phyloP scores from a whole-genome alignment of 352 stramenopile genomes.

The Peronospora farinosa region DNA sequence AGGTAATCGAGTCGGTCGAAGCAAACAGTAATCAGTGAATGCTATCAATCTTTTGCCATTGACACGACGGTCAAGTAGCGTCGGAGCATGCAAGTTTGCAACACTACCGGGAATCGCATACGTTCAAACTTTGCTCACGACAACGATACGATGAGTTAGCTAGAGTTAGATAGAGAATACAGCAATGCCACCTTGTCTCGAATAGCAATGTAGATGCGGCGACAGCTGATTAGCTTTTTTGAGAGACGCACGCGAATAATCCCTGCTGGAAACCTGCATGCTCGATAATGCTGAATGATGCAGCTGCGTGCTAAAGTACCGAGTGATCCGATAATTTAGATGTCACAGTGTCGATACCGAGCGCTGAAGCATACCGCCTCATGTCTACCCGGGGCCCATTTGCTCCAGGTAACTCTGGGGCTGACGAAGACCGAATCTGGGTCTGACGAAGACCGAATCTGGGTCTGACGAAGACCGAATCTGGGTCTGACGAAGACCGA shows the following conservation, averaged over 20 bases:
- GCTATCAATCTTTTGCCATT: no score
- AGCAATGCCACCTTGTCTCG: background rate
- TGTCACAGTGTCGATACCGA: background rate
- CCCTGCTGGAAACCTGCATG: constrained; percentile 14
- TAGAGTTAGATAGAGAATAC: background rate
- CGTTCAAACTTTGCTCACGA: constrained; percentile 17
- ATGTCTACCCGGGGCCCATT: background rate
- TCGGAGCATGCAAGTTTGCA: no score
- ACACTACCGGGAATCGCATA: background rate
- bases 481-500: constrained; percentile 2
- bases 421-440: constrained; percentile 3
- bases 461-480: constrained; percentile 6
- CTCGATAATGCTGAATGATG: constrained; percentile 18
- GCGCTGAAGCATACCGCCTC: background rate
- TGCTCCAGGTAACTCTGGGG: no score
- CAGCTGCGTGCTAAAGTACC: constrained; percentile 4
- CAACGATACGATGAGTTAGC: background rate
- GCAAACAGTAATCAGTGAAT: no score
- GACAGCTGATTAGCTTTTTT: constrained; percentile 1
- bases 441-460: constrained; percentile 5
- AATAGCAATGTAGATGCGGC: background rate
- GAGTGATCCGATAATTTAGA: no score
- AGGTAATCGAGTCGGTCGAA: no score
- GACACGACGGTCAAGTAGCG: no score
- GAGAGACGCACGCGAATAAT: constrained; percentile 10